These are phyloP conservation scores for Naganishia vaughanmartiniae DNA, from an alignment of 768 basidiomycete genomes.

Conservation along the genomic window DNA sequence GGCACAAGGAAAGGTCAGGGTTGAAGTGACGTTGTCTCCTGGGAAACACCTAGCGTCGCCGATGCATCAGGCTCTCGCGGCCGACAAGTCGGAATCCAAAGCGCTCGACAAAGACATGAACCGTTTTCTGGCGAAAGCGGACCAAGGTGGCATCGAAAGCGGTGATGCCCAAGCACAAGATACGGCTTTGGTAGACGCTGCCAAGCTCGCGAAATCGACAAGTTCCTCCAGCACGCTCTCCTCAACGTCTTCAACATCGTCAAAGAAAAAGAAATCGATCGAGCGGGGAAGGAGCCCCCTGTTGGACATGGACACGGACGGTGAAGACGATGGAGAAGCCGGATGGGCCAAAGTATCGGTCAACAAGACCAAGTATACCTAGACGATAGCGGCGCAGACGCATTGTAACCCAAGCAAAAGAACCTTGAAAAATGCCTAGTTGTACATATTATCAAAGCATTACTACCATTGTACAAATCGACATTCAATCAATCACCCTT, in stretches of 20 bases:
- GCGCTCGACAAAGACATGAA: conserved; percentile 9
- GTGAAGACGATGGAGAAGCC: conserved; percentile 24
- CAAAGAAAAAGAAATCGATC: conserved; percentile 8
- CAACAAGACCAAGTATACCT: conserved; percentile 27
- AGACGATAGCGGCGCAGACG: background rate
- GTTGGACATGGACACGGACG: conserved; percentile 26
- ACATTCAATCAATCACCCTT: background rate
- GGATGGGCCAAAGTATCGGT: conserved; percentile 28
- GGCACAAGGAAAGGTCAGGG: conserved; percentile 21
- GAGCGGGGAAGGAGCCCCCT: conserved; percentile 20
- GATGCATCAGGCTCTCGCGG: background rate
- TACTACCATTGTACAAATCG: conserved; percentile 18
- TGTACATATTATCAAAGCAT: conserved; percentile 18
- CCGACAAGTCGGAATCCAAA: background rate
- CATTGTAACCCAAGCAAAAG: too few relatives aligned
- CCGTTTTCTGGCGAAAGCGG: background rate
- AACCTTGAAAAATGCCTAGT: background rate
- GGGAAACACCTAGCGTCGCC: conserved; percentile 14
- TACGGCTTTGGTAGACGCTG: background rate
- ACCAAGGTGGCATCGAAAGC: background rate
- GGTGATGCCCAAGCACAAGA: background rate
- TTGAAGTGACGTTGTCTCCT: conserved; percentile 16
- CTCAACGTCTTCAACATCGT: background rate
- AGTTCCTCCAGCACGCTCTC: conserved; percentile 15
- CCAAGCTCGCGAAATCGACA: conserved; percentile 8